phyloP scores from a whole-genome alignment of 1,284 basidiomycete species.

The Pseudozyma thailandica region DNA sequence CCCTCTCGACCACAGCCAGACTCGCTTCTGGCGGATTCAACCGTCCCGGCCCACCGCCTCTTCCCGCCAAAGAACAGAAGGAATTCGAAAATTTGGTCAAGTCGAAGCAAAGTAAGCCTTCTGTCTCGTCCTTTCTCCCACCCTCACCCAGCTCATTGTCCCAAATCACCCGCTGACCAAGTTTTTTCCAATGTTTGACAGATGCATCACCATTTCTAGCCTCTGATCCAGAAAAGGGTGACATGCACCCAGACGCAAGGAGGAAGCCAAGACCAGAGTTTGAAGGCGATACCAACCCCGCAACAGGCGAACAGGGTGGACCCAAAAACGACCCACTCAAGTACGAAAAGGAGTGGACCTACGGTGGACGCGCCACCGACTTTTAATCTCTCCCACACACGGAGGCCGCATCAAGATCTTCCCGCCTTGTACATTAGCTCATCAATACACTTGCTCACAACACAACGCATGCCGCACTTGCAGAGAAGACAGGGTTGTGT shows the following conservation, averaged over 20 bases:
- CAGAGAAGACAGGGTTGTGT: no score
- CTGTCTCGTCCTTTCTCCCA: background rate
- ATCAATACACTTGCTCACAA: background rate
- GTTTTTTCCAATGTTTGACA: background rate
- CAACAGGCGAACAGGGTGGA: slow-evolving; percentile 73
- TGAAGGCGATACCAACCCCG: slow-evolving; percentile 72
- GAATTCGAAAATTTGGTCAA: slow-evolving; percentile 69
- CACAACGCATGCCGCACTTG: background rate
- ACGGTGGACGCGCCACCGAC: slow-evolving; percentile 65
- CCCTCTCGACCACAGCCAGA: slow-evolving; percentile 12
- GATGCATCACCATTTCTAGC: slow-evolving; percentile 43
- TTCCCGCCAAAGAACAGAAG: slow-evolving; percentile 68
- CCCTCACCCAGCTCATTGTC: background rate
- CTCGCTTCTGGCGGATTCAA: slow-evolving; percentile 46
- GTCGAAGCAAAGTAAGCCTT: slow-evolving; percentile 60
- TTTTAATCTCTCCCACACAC: slow-evolving; percentile 34
- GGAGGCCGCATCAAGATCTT: no score
- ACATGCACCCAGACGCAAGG: slow-evolving; percentile 69
- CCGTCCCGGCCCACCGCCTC: slow-evolving; percentile 66
- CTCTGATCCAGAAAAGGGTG: slow-evolving; percentile 47
- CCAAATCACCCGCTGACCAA: background rate
- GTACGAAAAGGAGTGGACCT: slow-evolving; percentile 67
- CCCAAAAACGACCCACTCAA: slow-evolving; percentile 73
- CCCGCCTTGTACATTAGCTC: background rate
- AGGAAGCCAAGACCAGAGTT: slow-evolving; percentile 69